Conservation (phyloP, 1,284 basidiomycete genomes). For the Pseudozyma thailandica region DNA sequence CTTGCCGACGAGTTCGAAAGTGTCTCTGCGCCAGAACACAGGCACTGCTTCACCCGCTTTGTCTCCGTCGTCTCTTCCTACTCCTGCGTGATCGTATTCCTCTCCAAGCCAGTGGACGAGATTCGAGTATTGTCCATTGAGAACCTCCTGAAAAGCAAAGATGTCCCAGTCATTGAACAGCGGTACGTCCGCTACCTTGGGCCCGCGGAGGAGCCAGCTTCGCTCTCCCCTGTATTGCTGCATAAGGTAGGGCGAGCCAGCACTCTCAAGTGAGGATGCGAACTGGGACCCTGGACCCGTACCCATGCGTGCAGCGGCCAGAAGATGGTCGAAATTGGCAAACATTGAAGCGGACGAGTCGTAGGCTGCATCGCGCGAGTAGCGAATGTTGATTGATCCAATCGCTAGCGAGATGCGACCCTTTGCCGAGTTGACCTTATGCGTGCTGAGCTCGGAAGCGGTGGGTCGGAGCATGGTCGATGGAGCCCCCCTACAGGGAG, state of each 20-base stretch:
- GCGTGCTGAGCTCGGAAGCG: conserved; percentile 1
- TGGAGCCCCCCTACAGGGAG: conserved; percentile 9
- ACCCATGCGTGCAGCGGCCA: conserved; percentile 11
- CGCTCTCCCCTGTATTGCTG: conserved; percentile 41
- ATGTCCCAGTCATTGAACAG: conserved; percentile 53
- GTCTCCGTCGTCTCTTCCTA: conserved; percentile 46
- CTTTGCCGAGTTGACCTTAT: conserved; percentile 2
- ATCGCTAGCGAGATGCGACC: conserved; percentile 27
- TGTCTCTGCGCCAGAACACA: conserved; percentile 45
- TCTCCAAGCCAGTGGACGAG: conserved; percentile 27
- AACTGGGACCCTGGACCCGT: not conserved
- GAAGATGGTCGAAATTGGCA: conserved; percentile 5
- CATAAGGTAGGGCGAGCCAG: conserved; percentile 24
- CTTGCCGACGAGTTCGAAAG: conserved; percentile 23
- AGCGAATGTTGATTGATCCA: conserved; percentile 50
- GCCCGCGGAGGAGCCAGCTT: conserved; percentile 37
- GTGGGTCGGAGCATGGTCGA: conserved; percentile 7
- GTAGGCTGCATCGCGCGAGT: conserved; percentile 28
- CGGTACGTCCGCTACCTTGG: conserved; percentile 40
- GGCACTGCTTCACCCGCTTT: conserved; percentile 52
- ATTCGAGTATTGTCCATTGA: conserved; percentile 38
- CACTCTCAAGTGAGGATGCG: not conserved
- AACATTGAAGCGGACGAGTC: conserved; percentile 19
- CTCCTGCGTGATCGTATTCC: conserved; percentile 46
- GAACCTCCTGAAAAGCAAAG: conserved; percentile 55